These are phyloP conservation scores for Geotrichum cucujoidarum DNA, from an alignment of 1,139 yeast species.

Conservation along the genomic window DNA sequence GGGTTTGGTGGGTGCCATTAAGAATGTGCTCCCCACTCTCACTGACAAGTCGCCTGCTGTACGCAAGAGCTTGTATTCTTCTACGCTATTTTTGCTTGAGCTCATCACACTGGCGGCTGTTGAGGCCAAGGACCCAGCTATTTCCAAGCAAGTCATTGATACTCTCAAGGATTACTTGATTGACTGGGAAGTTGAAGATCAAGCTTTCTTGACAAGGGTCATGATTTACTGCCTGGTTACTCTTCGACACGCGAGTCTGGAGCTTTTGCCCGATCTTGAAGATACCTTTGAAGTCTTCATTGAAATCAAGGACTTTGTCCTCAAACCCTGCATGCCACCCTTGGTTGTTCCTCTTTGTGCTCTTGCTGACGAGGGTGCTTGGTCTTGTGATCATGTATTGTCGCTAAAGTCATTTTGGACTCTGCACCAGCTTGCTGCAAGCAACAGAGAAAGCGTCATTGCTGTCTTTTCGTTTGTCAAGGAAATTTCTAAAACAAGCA, in stretches of 20 bases:
- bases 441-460: slow-evolving; percentile 48
- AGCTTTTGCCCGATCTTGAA: slow-evolving; percentile 31
- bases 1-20: slow-evolving; percentile 22
- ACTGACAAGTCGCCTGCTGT: slow-evolving; percentile 23
- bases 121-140: slow-evolving; percentile 15
- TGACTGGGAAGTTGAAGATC: slow-evolving; percentile 27
- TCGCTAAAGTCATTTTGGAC: slow-evolving; percentile 53
- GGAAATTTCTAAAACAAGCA: slow-evolving; percentile 38
- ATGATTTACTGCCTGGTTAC: slow-evolving; percentile 26
- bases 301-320: slow-evolving; percentile 19
- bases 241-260: slow-evolving; percentile 43
- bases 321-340: slow-evolving; percentile 16
- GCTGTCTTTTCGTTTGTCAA: slow-evolving; percentile 50
- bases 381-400: slow-evolving; percentile 37
- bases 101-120: slow-evolving; percentile 25
- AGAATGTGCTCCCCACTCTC: slow-evolving; percentile 28
- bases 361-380: slow-evolving; percentile 47
- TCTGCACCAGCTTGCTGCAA: slow-evolving; percentile 52
- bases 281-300: slow-evolving; percentile 8
- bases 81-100: slow-evolving; percentile 25
- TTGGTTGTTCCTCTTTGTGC: slow-evolving; percentile 50
- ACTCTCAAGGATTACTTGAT: slow-evolving; percentile 27
- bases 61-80: slow-evolving; percentile 21
- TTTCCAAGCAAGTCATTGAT: slow-evolving; percentile 27
- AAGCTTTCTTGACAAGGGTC: slow-evolving; percentile 32